Base-by-base conservation (phyloP, 1,284 basidiomycete species). In the Trametes versicolor region DNA sequence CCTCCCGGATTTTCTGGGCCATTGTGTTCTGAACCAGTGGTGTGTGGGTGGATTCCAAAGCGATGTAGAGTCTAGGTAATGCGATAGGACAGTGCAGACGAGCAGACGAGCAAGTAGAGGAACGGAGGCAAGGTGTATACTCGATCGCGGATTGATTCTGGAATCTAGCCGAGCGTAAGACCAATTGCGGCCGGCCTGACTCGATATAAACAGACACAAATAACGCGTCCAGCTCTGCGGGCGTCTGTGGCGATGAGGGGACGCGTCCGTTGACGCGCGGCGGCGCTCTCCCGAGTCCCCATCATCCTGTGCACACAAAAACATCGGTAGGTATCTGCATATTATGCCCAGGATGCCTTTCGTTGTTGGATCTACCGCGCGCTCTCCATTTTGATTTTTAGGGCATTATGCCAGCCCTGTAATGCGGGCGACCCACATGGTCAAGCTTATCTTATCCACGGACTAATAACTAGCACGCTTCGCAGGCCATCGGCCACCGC, bases 1-100 rank as follows among this genome's bases (percentile, higher is more conserved):
- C 85, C 51, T 85, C 79, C 75, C 91, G 83, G 63, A 95, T 85
- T 69, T 86, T 91, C 75, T 88, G 88, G 4, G 83, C 69, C 90
- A 92, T 91, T 53, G 19, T 23, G 41, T 45, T 54, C 49, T 15
- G 53, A 10, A 19, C 10, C 4, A 39, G 2, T 41, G 12, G 12
- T 39, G 25, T 19, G 29, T 51, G 2, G 12, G 21, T 48, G 7
- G 25, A 13, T 29, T 29, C 25, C 23, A 25, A 19, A 49, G 51
- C 13, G 12, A 19, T 12, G 49, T 9, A 25, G 13, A 9, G 37
- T 54, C 6, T 8, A 50, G 36, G 4, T 19, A 50, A 23, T 51
- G 41, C 9, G 8, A n/a, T 10, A 4, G 15, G 41, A 32, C 36
- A 48, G 25, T 19, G 21, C 32, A 54, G 29, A 54, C 48, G 48